Conservation (phyloP, 148 eudicot species). For the Rhododendron ferrugineum region DNA sequence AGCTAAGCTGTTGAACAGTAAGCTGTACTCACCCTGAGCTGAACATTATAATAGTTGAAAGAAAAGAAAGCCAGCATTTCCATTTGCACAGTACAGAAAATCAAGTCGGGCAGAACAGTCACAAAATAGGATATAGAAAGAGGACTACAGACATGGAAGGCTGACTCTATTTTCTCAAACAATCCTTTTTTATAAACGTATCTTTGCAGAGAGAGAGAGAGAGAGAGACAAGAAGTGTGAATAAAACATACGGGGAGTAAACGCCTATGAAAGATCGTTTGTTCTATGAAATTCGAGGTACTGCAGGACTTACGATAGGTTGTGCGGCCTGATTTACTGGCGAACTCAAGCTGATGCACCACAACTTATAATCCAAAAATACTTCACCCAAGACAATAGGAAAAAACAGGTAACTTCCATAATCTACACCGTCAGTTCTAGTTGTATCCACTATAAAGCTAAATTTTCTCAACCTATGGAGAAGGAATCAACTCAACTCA, state of each 20-base stretch:
- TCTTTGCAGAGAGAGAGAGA: neutral
- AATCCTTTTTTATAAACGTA: neutral
- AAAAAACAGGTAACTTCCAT: neutral
- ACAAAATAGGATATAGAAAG: neutral
- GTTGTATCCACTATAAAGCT: neutral
- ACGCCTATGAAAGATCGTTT: neutral
- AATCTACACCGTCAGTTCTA: neutral
- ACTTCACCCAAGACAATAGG: neutral
- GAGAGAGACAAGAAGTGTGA: neutral
- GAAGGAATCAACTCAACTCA: neutral
- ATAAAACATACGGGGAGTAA: neutral
- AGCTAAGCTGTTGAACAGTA: neutral
- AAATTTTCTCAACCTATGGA: neutral
- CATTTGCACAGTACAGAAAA: neutral
- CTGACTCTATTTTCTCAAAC: neutral
- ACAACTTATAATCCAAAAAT: neutral
- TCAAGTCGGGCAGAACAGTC: neutral
- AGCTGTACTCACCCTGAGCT: neutral
- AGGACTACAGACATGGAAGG: neutral
- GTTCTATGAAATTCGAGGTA: neutral
- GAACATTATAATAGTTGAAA: neutral
- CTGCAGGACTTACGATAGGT: neutral
- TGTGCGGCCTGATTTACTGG: neutral
- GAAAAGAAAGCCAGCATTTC: neutral
- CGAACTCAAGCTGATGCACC: neutral